Evolutionary conservation across 164 flowering plant species (phyloP).

Genomic region (Dillenia suffruticosa): DNA sequence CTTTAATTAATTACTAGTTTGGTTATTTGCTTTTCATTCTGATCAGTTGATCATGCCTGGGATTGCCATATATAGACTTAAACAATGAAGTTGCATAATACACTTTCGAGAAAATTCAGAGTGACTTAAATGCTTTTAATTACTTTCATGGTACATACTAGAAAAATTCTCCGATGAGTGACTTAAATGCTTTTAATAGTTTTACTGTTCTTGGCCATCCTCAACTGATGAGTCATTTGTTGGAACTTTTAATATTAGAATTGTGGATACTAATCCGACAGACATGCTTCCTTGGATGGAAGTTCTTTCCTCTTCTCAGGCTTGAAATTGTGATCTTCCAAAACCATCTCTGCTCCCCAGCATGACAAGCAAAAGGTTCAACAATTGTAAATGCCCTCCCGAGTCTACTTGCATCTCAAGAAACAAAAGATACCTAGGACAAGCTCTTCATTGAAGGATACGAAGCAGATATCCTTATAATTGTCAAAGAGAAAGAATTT

Average conservation of each 20-base stretch:
- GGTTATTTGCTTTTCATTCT: too few species aligned
- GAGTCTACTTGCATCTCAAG: conserved; percentile 40
- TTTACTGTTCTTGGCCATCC: conserved; percentile 28
- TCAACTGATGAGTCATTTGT: conserved; percentile 29
- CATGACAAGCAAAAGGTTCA: conserved; percentile 7
- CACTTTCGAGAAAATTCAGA: too few species aligned
- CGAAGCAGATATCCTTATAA: conserved; percentile 57
- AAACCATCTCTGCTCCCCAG: conserved; percentile 54
- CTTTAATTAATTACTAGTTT: too few species aligned
- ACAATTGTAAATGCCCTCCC: conserved; percentile 8
- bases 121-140: too few species aligned
- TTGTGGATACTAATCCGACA: conserved; percentile 34
- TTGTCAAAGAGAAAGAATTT: conserved; percentile 30
- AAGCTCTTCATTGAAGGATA: conserved; percentile 53
- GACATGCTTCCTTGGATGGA: conserved; percentile 28
- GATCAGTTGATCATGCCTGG: too few species aligned
- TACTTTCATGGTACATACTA: too few species aligned
- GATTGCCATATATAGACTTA: too few species aligned
- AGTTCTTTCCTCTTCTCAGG: conserved; percentile 26
- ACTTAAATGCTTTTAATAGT: neutral
- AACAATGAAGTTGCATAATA: too few species aligned
- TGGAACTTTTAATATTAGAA: conserved; percentile 23
- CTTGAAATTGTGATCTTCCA: conserved; percentile 28
- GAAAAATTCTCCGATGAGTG: too few species aligned
- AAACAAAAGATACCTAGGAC: conserved; percentile 61